phyloP scores from a whole-genome alignment of 805 yeast genomes.

The Candida coleopterorum region DNA sequence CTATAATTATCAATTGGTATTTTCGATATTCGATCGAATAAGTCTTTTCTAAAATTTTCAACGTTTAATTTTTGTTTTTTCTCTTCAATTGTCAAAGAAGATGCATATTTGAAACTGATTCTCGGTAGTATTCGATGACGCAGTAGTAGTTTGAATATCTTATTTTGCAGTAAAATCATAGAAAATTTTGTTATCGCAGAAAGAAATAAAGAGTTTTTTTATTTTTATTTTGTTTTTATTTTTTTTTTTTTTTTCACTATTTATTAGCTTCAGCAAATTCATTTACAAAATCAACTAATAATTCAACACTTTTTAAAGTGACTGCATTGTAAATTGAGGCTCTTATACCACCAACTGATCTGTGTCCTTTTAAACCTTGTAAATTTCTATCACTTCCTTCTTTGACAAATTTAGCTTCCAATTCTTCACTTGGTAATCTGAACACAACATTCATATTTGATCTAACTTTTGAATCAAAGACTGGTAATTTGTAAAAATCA shows the following conservation, averaged over 20 bases:
- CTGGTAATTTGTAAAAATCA: conserved; percentile 62
- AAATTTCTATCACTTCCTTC: conserved; percentile 58
- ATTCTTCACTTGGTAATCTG: conserved; percentile 58
- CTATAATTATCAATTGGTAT: conserved; percentile 83
- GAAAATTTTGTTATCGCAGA: conserved; percentile 2
- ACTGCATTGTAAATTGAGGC: conserved; percentile 92
- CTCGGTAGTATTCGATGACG: not conserved
- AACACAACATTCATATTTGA: conserved; percentile 94
- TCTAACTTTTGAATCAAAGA: conserved; percentile 51
- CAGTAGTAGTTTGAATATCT: not conserved
- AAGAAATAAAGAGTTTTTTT: no score
- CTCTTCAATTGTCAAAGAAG: conserved; percentile 8
- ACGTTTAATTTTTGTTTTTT: conserved; percentile 26
- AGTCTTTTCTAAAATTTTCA: conserved; percentile 26
- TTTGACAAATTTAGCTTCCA: conserved; percentile 66
- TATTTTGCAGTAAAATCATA: not conserved
- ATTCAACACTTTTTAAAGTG: conserved; percentile 51
- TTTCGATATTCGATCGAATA: conserved; percentile 58
- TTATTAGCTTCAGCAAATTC: conserved; percentile 50
- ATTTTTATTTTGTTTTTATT: no score
- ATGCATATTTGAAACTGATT: not conserved
- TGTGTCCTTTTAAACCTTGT: conserved; percentile 87
- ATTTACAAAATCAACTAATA: conserved; percentile 51
- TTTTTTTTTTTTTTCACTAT: no score
- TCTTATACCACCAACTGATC: conserved; percentile 96